These are phyloP conservation scores for Parmelia sp. DNA, from an alignment of 495 filamentous ascomycete genomes.

Conservation along the genomic window DNA sequence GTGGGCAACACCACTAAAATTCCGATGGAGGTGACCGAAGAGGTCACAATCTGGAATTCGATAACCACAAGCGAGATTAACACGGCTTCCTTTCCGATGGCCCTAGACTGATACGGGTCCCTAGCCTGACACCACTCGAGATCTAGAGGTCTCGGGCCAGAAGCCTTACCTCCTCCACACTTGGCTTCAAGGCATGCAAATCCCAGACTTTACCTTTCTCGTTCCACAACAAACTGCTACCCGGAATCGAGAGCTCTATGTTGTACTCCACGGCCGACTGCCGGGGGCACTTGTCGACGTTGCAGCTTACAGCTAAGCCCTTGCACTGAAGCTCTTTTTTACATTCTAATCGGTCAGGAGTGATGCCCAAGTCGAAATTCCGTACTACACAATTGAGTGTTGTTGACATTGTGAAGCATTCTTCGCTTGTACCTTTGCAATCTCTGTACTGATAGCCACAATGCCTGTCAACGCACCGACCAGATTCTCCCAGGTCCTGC, in stretches of 20 bases:
- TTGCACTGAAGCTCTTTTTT: background rate
- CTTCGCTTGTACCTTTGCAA: background rate
- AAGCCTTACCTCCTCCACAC: background rate
- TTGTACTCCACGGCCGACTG: background rate
- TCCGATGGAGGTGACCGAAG: conserved; percentile 5
- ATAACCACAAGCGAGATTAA: too few species aligned
- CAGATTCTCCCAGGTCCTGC: background rate
- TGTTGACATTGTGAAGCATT: background rate
- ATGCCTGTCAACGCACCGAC: background rate
- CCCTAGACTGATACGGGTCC: background rate
- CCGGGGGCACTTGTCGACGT: background rate
- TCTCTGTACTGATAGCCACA: background rate
- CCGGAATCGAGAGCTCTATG: background rate
- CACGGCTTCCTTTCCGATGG: background rate
- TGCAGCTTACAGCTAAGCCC: background rate
- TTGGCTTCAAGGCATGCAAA: too few species aligned
- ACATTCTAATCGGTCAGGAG: background rate
- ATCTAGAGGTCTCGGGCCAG: background rate
- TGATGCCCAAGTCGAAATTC: background rate
- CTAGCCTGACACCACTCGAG: background rate
- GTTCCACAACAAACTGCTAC: too few species aligned
- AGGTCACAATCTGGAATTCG: too few species aligned
- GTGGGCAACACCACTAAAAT: background rate
- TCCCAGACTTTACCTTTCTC: too few species aligned
- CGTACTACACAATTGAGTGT: background rate